Evolutionary conservation across 306 rosid species (phyloP), one percentile per base, ranked within the genome.

Genomic region (Medicago ruthenica): DNA sequence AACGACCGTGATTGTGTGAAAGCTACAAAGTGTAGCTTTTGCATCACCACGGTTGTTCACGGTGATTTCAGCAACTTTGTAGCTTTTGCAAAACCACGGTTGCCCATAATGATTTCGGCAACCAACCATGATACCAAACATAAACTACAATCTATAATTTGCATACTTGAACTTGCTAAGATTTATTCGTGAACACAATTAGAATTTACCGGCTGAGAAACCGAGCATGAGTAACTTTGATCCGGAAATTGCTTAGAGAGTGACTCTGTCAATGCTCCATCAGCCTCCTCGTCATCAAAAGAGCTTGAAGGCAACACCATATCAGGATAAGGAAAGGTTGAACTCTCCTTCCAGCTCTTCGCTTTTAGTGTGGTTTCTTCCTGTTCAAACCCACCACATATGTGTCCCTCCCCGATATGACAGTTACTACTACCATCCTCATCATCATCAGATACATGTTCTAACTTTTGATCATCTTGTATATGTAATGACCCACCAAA

Each of bases 151-250:
- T 41, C 53, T 40, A 53, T 36, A 15, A n/a, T 10, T 34, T 22
- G 27, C n/a, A 59, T 48, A 27, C 18, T 9, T 2, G 16, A 75
- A 31, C 16, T 55, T 45, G 44, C 24, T 27, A 20, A 17, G 7
- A 15, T 31, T 3, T 2, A 60, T 16, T 24, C 41, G 7, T 9
- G 45, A 79, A 17, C 18, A 47, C 41, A 55, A 42, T 5, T 4
- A 77, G 18, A 47, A 77, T 92, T 87, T 81, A 91, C 94, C 2
- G 86, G 86, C 79, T 80, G 75, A 61, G 91, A 84, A 20, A 75
- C 73, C 3, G 88, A 82, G 55, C n/a, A n/a, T n/a, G n/a, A n/a
- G n/a, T n/a, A n/a, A n/a, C n/a, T n/a, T n/a, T n/a, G n/a, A n/a
- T 34, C 83, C n/a, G 42, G 40, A 67, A 81, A 70, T 54, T 87